Percentiles rank a stretch among this genome's conserved stretches.
Conservation (phyloP, 768 basidiomycete genomes). For the Leucocoprinus sp. region DNA sequence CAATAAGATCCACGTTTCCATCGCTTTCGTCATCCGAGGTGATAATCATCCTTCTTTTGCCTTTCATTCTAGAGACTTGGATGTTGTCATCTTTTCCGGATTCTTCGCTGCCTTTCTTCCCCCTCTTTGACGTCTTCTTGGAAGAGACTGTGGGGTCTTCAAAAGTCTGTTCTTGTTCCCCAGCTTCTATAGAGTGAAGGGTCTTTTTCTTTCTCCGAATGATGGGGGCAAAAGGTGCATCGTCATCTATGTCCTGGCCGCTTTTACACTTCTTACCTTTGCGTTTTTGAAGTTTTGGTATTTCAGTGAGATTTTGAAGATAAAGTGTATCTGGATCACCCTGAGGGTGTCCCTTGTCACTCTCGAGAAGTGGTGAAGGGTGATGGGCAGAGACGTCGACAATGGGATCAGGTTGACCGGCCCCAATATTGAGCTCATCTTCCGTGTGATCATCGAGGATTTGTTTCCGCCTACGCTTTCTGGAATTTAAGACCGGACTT, state of each 20-base stretch:
- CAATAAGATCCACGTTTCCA: conserved; percentile 2
- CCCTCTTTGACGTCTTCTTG: conserved; percentile 18
- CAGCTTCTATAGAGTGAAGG: not conserved
- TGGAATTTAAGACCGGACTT: not conserved
- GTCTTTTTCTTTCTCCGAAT: conserved; percentile 1
- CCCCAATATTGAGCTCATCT: conserved; percentile 4
- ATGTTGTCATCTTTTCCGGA: conserved; percentile 16
- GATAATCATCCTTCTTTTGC: conserved; percentile 20
- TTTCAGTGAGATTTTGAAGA: not conserved
- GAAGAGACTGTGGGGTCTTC: not conserved
- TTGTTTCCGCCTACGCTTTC: conserved; percentile 2
- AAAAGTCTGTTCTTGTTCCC: not conserved
- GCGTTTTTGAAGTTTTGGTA: not conserved
- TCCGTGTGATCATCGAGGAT: not conserved
- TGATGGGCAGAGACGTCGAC: not conserved
- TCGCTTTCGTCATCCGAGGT: conserved; percentile 28
- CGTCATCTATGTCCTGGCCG: not conserved
- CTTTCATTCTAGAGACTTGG: conserved; percentile 10
- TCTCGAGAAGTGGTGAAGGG: not conserved
- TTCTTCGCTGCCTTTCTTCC: conserved; percentile 21
- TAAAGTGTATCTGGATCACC: not conserved
- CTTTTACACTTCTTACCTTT: conserved; percentile 4
- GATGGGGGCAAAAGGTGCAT: not conserved
- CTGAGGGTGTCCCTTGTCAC: no score
- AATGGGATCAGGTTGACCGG: not conserved